Base-by-base conservation (phyloP, 1,284 basidiomycete species). In the Ganoderma lucidum region DNA sequence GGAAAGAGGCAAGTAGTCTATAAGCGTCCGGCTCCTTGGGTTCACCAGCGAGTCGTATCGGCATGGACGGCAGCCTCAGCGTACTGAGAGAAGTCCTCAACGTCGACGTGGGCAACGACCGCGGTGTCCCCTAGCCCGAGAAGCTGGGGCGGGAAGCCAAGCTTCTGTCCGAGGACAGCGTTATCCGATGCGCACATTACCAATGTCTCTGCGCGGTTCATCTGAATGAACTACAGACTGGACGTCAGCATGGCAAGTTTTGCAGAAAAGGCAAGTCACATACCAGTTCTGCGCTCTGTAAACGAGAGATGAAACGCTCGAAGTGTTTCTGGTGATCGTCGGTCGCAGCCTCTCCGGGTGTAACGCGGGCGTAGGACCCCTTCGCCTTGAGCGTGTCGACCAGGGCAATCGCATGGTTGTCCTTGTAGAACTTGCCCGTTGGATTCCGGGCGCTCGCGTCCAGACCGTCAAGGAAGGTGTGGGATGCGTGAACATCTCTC, bases 361-460 rank as follows among this genome's bases (percentile, higher is more conserved):
- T 59, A 14, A 77, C 62, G 28, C 74, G 68, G 6, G 77, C 77
- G 56, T 68, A 75, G 2, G 76, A 75, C 9, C 72, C 75, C n/a
- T 74, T 73, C 8, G 71, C 51, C 3, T 63, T 55, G 17, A 80
- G 65, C 0, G 78, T 66, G 48, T 75, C 67, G 19, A 76, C 59
- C 28, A 80, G 53, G 1, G 64, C 64, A 42, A 72, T 59, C 0
- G 75, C 76, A 58, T 72, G 23, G 23, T 76, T 42, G n/a, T 70
- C 74, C 62, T 76, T 78, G 70, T 80, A 80, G 66, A 80, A 80
- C 63, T 78, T 78, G 3, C 78, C 78, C 0, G 76, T 73, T 1
- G 74, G 71, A 39, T 73, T 74, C 15, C 67, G 67, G 2, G 68
- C 70, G 0, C n/a, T 61, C 6, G 61, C 62, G 41, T 71, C 66